phyloP scores from a whole-genome alignment of 805 yeast genomes.

The Ogataea zsoltii region DNA sequence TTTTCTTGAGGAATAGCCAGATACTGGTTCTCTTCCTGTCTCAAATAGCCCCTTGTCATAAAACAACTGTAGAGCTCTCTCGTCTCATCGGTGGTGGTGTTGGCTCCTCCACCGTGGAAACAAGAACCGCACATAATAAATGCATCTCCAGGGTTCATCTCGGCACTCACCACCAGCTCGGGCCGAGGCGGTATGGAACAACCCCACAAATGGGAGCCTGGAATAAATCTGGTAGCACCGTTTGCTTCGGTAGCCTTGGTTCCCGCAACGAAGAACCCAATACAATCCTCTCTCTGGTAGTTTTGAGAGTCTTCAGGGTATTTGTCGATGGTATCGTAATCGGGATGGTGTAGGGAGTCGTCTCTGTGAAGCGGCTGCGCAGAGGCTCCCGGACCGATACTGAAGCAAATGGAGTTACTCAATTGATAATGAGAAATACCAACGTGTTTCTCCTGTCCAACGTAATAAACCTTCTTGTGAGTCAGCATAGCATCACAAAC shows the following conservation, averaged over 20 bases:
- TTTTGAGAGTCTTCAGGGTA: constrained; percentile 9
- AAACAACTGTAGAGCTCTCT: constrained; percentile 6
- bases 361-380: constrained; percentile 32
- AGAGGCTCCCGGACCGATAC: constrained; percentile 30
- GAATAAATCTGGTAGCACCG: constrained; percentile 6
- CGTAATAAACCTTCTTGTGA: constrained; percentile 8
- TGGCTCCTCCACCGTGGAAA: constrained; percentile 8
- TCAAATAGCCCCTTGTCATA: constrained; percentile 7
- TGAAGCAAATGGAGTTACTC: constrained; percentile 26
- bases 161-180: not conserved
- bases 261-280: constrained; percentile 8
- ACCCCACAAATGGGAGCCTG: constrained; percentile 8
- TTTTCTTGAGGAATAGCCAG: constrained; percentile 4
- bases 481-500: constrained; percentile 14
- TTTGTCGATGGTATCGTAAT: constrained; percentile 13
- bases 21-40: constrained; percentile 8
- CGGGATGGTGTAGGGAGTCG: constrained; percentile 28
- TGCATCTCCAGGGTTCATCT: constrained; percentile 5
- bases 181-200: constrained; percentile 1
- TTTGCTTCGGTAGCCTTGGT: constrained; percentile 3
- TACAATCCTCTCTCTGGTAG: constrained; percentile 11
- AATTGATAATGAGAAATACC: constrained; percentile 23
- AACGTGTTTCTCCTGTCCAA: constrained; percentile 13
- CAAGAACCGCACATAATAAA: constrained; percentile 5
- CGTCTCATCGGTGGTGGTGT: constrained; percentile 2